Conservation (phyloP, 345 rosid genomes). For the Theobroma cacao region DNA sequence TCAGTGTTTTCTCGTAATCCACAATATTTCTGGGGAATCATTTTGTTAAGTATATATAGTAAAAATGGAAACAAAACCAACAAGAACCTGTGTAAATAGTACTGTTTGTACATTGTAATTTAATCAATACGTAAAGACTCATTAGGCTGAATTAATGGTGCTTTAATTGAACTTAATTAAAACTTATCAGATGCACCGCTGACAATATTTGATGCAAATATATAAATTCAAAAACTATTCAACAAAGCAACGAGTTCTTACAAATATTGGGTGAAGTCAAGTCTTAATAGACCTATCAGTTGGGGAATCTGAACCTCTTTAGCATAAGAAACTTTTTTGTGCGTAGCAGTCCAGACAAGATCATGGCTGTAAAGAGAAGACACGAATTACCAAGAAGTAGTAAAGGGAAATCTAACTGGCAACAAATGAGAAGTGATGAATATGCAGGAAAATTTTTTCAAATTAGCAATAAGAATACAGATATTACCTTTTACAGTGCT, state of each 20-base stretch:
- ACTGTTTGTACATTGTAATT: too few relatives aligned
- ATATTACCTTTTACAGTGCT: slow-evolving; percentile 45
- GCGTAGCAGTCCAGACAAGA: slow-evolving; percentile 19
- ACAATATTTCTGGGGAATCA: neutral
- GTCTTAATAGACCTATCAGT: neutral
- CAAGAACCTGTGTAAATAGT: neutral
- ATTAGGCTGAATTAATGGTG: neutral
- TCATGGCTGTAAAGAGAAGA: slow-evolving; percentile 26
- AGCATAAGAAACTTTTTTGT: neutral
- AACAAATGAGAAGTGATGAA: slow-evolving; percentile 4
- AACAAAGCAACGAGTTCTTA: neutral
- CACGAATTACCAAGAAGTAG: slow-evolving; percentile 14
- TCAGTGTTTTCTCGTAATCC: neutral
- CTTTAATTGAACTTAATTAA: neutral
- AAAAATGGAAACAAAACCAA: neutral
- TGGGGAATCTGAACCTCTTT: neutral
- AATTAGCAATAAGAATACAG: slow-evolving; percentile 36
- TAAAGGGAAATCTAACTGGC: slow-evolving; percentile 14
- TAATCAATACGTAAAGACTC: neutral
- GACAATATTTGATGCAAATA: neutral
- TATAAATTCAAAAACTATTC: neutral
- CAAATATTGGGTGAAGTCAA: neutral
- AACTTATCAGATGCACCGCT: neutral
- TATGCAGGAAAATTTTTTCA: slow-evolving; percentile 15
- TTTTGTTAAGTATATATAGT: neutral